Conservation (phyloP, 129 eudicot genomes). For the Tanacetum coccineum region DNA sequence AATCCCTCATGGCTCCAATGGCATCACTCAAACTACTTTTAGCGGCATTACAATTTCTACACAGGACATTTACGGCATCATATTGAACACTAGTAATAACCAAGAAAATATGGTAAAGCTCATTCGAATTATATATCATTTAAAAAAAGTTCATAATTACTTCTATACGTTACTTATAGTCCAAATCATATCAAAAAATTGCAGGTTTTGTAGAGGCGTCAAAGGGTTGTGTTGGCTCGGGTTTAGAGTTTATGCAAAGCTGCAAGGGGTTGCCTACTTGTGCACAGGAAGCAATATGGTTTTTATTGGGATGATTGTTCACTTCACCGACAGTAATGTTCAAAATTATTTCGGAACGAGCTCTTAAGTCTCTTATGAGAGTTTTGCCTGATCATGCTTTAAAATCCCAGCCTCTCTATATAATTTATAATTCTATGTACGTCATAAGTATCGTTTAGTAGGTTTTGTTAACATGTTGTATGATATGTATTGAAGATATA, state of each 20-base stretch:
- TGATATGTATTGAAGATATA: too few species aligned
- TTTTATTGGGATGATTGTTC: constrained; percentile 71
- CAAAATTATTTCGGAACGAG: constrained; percentile 47
- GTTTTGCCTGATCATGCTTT: constrained; percentile 10
- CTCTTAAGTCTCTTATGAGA: constrained; percentile 29
- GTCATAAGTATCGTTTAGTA: too few species aligned
- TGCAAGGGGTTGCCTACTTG: constrained; percentile 49
- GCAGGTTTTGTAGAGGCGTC: constrained; percentile 47
- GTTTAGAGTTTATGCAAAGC: constrained; percentile 43
- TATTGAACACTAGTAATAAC: constrained; percentile 30
- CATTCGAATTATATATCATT: neutral
- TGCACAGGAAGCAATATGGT: constrained; percentile 40
- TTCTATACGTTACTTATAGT: neutral
- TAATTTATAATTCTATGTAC: neutral
- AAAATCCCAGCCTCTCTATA: neutral
- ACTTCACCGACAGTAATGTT: constrained; percentile 48
- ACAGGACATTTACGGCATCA: constrained; percentile 34
- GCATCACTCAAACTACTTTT: constrained; percentile 27
- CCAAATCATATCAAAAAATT: neutral
- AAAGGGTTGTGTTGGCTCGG: constrained; percentile 63
- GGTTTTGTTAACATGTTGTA: too few species aligned
- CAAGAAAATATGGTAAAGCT: constrained; percentile 41
- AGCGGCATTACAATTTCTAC: constrained; percentile 22
- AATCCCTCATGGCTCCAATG: constrained; percentile 34
- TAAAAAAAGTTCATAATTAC: neutral